A percentile compares a stretch with the other conserved stretches of the same genome.
Conservation (phyloP, 148 eudicot genomes). For the Agrostemma githago region DNA sequence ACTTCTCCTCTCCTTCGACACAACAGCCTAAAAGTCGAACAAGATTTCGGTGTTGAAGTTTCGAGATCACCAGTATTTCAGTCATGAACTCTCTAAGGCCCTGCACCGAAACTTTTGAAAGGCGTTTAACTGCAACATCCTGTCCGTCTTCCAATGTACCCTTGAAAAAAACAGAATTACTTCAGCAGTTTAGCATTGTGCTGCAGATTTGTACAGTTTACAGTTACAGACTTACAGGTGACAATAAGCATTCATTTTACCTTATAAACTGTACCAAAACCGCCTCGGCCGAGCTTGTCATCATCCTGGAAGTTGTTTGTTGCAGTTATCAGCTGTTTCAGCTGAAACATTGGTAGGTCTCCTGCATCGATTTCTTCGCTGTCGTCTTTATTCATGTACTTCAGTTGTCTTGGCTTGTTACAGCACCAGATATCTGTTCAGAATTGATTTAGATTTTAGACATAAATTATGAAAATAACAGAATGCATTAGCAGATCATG, state of each 20-base stretch:
- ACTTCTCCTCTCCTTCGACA: conserved; percentile 30
- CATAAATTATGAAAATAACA: neutral
- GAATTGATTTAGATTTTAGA: neutral
- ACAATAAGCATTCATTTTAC: conserved; percentile 7
- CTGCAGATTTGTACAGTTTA: neutral
- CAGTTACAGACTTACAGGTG: neutral
- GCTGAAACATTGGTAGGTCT: conserved; percentile 36
- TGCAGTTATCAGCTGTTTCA: conserved; percentile 34
- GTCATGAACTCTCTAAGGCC: conserved; percentile 39
- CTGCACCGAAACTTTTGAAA: conserved; percentile 34
- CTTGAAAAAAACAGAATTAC: conserved; percentile 14
- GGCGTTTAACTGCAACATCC: conserved; percentile 38
- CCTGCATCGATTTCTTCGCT: conserved; percentile 11
- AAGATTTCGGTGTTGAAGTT: conserved; percentile 46
- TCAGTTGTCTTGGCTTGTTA: neutral
- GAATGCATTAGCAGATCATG: neutral
- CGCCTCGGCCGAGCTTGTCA: conserved; percentile 51
- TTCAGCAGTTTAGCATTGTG: neutral
- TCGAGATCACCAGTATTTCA: conserved; percentile 41
- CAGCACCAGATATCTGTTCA: neutral
- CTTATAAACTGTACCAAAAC: conserved; percentile 53
- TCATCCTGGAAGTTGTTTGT: conserved; percentile 30
- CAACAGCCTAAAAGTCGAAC: conserved; percentile 46
- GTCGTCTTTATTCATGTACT: neutral
- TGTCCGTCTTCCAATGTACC: conserved; percentile 28